A percentile compares a stretch with the other conserved stretches of the same genome.
These are phyloP conservation scores for Musa balbisiana DNA, from an alignment of 202 grass and related monocot genomes.

Conservation along the genomic window DNA sequence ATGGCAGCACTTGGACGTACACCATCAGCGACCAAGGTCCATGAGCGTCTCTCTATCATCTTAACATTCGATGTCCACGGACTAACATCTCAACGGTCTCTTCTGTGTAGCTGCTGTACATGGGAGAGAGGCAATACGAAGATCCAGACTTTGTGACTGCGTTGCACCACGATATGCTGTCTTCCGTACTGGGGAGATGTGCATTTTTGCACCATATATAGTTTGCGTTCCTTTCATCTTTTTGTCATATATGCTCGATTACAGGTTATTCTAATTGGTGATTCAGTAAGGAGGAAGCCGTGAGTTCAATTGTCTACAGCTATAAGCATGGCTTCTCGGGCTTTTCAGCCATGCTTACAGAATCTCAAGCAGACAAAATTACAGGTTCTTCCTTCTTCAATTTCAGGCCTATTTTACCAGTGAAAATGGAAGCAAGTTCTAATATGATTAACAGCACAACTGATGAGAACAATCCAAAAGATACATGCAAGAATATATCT, in stretches of 20 bases:
- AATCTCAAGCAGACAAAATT: not conserved
- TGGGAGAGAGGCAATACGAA: conserved; percentile 19
- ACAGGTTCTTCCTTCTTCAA: not conserved
- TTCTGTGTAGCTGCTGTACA: not conserved
- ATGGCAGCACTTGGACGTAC: no score
- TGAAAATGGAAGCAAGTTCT: no score
- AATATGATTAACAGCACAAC: no score
- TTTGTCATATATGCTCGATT: no score
- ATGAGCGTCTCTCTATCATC: no score
- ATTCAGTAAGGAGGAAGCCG: conserved; percentile 15
- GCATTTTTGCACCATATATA: not conserved
- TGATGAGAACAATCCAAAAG: no score
- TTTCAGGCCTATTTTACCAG: no score
- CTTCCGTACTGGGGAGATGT: conserved; percentile 12
- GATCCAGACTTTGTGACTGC: conserved; percentile 6
- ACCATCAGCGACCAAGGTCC: no score
- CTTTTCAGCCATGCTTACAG: conserved; percentile 6
- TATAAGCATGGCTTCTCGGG: conserved; percentile 16
- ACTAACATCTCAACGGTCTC: no score
- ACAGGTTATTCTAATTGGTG: not conserved
- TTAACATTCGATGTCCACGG: no score
- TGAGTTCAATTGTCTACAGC: conserved; percentile 14
- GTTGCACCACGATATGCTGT: conserved; percentile 13
- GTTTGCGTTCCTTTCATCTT: not conserved
- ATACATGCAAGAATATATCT: no score